These are phyloP conservation scores for Phialophora chinensis DNA, from an alignment of 2,329 filamentous ascomycete genomes.

Conservation along the genomic window DNA sequence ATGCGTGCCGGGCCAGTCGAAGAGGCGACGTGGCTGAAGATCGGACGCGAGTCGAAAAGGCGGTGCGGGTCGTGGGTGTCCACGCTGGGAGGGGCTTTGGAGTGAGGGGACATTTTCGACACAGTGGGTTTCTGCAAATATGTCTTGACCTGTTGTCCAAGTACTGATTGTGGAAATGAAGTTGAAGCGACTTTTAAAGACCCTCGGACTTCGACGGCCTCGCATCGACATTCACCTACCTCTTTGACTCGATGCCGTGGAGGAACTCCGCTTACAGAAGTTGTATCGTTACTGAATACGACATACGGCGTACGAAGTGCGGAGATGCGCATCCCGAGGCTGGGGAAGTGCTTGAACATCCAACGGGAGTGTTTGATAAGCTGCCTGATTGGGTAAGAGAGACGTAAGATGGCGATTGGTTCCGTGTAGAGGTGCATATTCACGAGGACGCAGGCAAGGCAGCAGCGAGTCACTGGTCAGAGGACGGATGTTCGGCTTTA, in stretches of 20 bases:
- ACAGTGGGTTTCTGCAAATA: background rate
- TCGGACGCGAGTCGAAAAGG: constrained; percentile 26
- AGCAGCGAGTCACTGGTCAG: background rate
- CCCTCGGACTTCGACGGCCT: constrained; percentile 6
- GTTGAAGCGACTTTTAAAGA: background rate
- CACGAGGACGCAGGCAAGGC: background rate
- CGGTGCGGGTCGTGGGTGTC: constrained; percentile 29
- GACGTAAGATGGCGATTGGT: background rate
- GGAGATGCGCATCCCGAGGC: constrained; percentile 18
- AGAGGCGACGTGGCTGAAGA: constrained; percentile 31
- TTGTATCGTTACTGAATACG: constrained; percentile 7
- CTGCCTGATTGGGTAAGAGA: constrained; percentile 14
- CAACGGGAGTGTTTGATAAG: background rate
- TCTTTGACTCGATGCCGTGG: background rate
- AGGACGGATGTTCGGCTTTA: background rate
- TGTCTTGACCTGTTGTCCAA: background rate
- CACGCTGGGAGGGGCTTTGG: constrained; percentile 24
- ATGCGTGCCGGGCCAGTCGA: constrained; percentile 27
- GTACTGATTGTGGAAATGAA: background rate
- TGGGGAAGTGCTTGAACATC: background rate
- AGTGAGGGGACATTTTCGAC: constrained; percentile 17
- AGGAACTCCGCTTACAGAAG: background rate
- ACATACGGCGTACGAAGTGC: constrained; percentile 16
- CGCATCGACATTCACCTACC: background rate
- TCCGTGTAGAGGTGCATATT: background rate